phyloP scores from a whole-genome alignment of 306 rosid genomes.

The Ammopiptanthus mongolicus region DNA sequence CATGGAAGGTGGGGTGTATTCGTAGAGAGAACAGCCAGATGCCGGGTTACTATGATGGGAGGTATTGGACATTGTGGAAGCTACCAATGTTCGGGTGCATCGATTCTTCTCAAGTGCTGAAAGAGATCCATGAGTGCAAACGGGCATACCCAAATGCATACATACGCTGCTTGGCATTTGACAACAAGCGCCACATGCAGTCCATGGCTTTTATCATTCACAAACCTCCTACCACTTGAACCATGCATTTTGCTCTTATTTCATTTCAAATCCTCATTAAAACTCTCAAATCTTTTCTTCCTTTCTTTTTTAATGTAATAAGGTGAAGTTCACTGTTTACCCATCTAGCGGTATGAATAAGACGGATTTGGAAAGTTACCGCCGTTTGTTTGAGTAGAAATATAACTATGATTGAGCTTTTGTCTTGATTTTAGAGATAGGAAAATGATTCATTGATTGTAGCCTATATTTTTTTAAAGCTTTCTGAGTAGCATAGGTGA shows the following conservation, averaged over 20 bases:
- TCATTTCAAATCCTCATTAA: not conserved
- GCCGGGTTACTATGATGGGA: constrained; percentile 87
- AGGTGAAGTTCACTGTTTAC: not conserved
- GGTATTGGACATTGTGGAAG: constrained; percentile 89
- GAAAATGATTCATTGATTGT: not conserved
- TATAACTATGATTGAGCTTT: not conserved
- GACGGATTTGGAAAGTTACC: not conserved
- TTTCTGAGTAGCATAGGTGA: not conserved
- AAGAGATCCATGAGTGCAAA: constrained; percentile 65
- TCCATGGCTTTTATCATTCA: constrained; percentile 70
- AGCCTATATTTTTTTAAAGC: not conserved
- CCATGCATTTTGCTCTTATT: not conserved
- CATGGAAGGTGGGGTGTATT: constrained; percentile 48
- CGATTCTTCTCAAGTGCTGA: constrained; percentile 53
- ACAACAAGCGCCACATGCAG: constrained; percentile 61
- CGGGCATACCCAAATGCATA: constrained; percentile 55
- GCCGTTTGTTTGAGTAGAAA: constrained; percentile 14
- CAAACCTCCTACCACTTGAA: constrained; percentile 29
- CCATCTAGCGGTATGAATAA: not conserved
- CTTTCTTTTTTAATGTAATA: not conserved
- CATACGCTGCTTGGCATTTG: constrained; percentile 69
- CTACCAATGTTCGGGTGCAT: constrained; percentile 73
- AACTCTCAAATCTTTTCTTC: not conserved
- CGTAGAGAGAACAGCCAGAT: constrained; percentile 51
- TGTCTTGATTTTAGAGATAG: not conserved